These are phyloP conservation scores for Oryza longistaminata DNA, from an alignment of 176 grass and related monocot genomes.

Conservation along the genomic window DNA sequence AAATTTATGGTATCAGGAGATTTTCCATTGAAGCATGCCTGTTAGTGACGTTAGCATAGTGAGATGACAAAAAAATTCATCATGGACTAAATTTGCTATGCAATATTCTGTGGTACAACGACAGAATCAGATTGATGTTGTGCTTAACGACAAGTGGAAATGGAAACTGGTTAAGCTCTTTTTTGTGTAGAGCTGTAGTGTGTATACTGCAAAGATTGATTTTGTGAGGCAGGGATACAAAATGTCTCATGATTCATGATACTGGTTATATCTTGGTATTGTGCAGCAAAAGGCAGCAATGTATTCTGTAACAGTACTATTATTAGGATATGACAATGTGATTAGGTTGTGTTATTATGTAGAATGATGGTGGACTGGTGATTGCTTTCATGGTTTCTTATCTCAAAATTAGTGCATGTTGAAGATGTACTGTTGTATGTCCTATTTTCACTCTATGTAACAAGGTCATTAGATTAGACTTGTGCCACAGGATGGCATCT, in stretches of 20 bases:
- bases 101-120: neutral
- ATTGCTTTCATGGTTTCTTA: neutral
- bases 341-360: slow-evolving; percentile 2
- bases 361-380: neutral
- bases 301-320: neutral
- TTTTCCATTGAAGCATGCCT: neutral
- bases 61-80: neutral
- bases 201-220: neutral
- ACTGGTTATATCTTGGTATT: neutral
- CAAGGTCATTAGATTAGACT: neutral
- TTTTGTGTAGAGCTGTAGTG: neutral
- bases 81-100: neutral
- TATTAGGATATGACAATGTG: neutral
- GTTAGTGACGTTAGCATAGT: neutral
- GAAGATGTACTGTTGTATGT: neutral
- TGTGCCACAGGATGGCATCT: neutral
- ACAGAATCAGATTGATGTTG: slow-evolving; percentile 10
- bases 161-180: neutral
- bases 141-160: neutral
- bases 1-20: too few species aligned
- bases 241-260: neutral
- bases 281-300: neutral
- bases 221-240: neutral
- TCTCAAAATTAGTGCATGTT: neutral
- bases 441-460: neutral